These are phyloP conservation scores for Calonectria hongkongensis DNA, from an alignment of 2,329 filamentous ascomycete genomes.

Conservation along the genomic window DNA sequence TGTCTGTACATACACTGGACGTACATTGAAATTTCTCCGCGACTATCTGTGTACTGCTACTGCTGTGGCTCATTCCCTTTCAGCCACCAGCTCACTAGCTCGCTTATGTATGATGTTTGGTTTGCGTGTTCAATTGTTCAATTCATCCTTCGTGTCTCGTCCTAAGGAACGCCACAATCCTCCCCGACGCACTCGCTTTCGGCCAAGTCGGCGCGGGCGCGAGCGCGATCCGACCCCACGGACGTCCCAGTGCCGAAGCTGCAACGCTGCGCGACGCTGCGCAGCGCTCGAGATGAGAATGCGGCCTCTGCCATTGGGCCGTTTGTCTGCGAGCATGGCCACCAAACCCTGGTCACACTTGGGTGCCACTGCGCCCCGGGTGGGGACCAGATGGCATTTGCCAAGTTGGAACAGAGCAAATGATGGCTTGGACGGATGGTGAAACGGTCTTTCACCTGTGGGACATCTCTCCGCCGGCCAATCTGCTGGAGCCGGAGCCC, in stretches of 20 bases:
- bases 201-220: neutral
- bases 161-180: conserved; percentile 1
- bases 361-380: neutral
- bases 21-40: too few relatives aligned
- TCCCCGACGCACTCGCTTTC: neutral
- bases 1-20: too few relatives aligned
- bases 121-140: too few relatives aligned
- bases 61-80: too few relatives aligned
- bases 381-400: neutral
- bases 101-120: too few relatives aligned
- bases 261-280: neutral
- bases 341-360: neutral
- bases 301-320: neutral
- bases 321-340: neutral
- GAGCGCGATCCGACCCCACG: conserved; percentile 1
- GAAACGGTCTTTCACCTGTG: conserved; percentile 2
- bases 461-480: neutral
- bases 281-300: neutral
- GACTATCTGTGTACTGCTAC: too few relatives aligned
- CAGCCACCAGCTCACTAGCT: too few relatives aligned
- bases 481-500: conserved; percentile 8
- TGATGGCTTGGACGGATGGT: neutral
- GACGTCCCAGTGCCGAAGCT: neutral
- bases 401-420: neutral
- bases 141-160: too few relatives aligned